Conservation (phyloP, 2,329 filamentous ascomycete species). For the Pseudodiploospora longispora region DNA sequence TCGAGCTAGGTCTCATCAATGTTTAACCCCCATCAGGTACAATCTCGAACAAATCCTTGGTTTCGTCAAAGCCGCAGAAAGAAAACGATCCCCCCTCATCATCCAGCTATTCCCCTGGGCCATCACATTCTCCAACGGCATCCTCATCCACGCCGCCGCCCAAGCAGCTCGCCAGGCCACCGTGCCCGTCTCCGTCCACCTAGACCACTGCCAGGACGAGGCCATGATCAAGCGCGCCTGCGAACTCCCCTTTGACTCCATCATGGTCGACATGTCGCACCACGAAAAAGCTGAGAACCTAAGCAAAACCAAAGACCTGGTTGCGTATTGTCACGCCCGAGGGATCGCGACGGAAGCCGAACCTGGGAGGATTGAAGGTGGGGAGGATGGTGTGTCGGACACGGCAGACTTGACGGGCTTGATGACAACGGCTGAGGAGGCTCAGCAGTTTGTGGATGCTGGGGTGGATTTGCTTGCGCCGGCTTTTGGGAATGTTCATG, state of each 20-base stretch:
- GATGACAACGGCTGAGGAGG: constrained; percentile 61
- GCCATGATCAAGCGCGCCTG: constrained; percentile 49
- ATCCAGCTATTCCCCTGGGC: constrained; percentile 68
- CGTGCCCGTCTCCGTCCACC: constrained; percentile 54
- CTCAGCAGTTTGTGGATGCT: constrained; percentile 58
- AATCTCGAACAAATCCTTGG: constrained; percentile 58
- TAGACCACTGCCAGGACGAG: constrained; percentile 57
- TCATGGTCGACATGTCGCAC: constrained; percentile 74
- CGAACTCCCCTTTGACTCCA: constrained; percentile 54
- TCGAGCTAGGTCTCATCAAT: neutral
- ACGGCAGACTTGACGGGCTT: constrained; percentile 34
- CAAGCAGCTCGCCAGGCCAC: constrained; percentile 43
- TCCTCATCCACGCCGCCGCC: constrained; percentile 47
- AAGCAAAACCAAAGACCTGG: constrained; percentile 53
- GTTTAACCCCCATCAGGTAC: constrained; percentile 1
- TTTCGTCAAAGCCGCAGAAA: constrained; percentile 59
- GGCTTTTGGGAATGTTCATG: constrained; percentile 69
- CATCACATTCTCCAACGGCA: constrained; percentile 49
- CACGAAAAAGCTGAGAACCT: constrained; percentile 64
- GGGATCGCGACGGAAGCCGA: constrained; percentile 64
- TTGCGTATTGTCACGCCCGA: constrained; percentile 50
- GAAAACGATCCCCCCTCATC: constrained; percentile 54
- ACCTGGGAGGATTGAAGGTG: constrained; percentile 52
- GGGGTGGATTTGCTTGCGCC: constrained; percentile 68
- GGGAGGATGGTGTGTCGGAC: constrained; percentile 58